Base-by-base conservation (phyloP, 164 flowering plant genomes). In the Vitis labrusca region DNA sequence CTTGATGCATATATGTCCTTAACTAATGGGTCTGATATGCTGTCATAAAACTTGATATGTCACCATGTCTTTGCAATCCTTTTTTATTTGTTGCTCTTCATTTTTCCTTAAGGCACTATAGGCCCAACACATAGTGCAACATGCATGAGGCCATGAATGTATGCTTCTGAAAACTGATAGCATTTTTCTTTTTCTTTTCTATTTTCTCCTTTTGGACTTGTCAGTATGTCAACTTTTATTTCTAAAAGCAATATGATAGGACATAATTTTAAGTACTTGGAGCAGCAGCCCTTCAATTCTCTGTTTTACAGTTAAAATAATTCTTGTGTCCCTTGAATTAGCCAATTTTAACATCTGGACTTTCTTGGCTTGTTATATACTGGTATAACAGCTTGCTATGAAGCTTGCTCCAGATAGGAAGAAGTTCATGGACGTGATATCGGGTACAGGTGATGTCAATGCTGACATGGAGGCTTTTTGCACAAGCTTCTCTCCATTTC, bases 321-420 rank as follows among this genome's bases (percentile, higher is more conserved):
- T 1, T 10, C n/a, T 53, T 13, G 16, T 53, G 1, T 53, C n/a
- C 16, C n/a, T 10, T 14, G n/a, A 53, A 13, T 53, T 53, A 53
- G n/a, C n/a, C n/a, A 13, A 53, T 19, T 5, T 2, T 14, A 37
- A 37, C 17, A 19, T 30, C 4, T 53, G 3, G 30, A 44, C 37
- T 55, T 29, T 17, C 15, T 67, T 76, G 17, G 58, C 56, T 51
- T 65, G 11, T 5, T 63, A 1, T 8, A 15, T 66, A 17, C 58
- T 66, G 57, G 61, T 71, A 70, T 73, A 58, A 29, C 76, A 92
- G 98, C 79, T 91, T 63, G 98, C 93, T 44, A 84, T 91, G 85
- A 95, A 95, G 85, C 89, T 95, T 74, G 99, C 93, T 59, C 99
- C 99, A 10, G 98, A 93, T 70, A 91, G 98, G 85, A 93, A 86